These are phyloP conservation scores for Exophiala sideris DNA, from an alignment of 2,329 filamentous ascomycete species.

Conservation along the genomic window DNA sequence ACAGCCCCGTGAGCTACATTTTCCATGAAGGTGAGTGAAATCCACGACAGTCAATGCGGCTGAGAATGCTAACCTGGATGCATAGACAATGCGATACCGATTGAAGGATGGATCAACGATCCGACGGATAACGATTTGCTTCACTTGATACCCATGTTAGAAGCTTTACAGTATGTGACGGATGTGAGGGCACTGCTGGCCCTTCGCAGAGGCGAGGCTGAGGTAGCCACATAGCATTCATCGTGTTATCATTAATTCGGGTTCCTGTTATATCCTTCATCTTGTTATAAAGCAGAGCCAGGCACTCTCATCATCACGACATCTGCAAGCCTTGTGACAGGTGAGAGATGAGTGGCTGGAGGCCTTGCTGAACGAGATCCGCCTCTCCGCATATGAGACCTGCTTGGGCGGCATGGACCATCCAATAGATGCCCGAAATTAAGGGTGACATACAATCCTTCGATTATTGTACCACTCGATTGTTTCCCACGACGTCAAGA, in stretches of 20 bases:
- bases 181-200: conserved; percentile 90
- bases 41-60: background rate
- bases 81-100: conserved; percentile 94
- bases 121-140: conserved; percentile 94
- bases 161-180: conserved; percentile 93
- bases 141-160: conserved; percentile 85
- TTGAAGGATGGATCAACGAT: conserved; percentile 99
- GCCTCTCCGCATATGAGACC: too few species aligned
- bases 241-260: background rate
- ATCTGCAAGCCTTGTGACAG: too few species aligned
- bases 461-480: too few species aligned
- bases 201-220: conserved; percentile 74
- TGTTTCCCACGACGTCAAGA: background rate
- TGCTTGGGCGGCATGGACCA: too few species aligned
- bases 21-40: conserved; percentile 82
- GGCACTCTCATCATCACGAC: too few species aligned
- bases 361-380: too few species aligned
- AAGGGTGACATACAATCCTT: too few species aligned
- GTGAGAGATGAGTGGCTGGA: too few species aligned
- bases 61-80: background rate
- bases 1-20: conserved; percentile 96
- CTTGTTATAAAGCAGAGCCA: too few species aligned
- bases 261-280: background rate
- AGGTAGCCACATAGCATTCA: conserved; percentile 26
- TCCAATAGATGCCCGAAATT: too few species aligned